These are phyloP conservation scores for Corymbia calophylla DNA, from an alignment of 441 rosid genomes.

Conservation along the genomic window DNA sequence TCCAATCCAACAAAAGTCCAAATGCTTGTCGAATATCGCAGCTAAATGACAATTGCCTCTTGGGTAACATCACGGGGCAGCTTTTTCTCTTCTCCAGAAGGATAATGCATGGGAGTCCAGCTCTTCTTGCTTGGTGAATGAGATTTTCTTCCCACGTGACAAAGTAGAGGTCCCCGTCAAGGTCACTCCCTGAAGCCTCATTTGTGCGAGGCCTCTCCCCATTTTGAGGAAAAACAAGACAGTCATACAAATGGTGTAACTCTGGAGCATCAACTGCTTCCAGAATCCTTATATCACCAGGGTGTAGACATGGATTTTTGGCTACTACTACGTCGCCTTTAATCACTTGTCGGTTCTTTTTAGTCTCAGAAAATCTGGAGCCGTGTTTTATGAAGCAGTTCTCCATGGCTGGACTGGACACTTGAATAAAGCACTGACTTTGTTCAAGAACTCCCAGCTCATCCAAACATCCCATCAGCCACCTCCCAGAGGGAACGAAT, in stretches of 20 bases:
- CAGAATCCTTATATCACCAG: constrained; percentile 81
- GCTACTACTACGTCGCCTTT: constrained; percentile 70
- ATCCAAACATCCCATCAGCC: constrained; percentile 95
- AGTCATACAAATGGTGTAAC: constrained; percentile 65
- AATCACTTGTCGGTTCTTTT: constrained; percentile 46
- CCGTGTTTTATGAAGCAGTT: constrained; percentile 74
- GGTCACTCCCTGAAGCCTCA: constrained; percentile 97
- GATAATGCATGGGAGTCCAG: constrained; percentile 57
- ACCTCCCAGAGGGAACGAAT: constrained; percentile 70
- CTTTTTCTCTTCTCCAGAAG: constrained; percentile 27
- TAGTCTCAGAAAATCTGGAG: constrained; percentile 47
- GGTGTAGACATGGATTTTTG: constrained; percentile 91
- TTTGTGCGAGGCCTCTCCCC: constrained; percentile 85
- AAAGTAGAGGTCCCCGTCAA: constrained; percentile 84
- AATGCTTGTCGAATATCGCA: background rate
- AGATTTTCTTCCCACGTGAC: constrained; percentile 87
- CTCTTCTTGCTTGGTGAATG: constrained; percentile 69
- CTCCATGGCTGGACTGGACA: constrained; percentile 63
- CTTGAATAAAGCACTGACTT: constrained; percentile 89
- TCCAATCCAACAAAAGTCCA: background rate
- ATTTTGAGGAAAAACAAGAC: constrained; percentile 81
- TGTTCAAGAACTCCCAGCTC: constrained; percentile 73
- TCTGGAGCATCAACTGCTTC: constrained; percentile 82
- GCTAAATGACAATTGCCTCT: constrained; percentile 29
- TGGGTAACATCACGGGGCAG: constrained; percentile 37